Base-by-base conservation (phyloP, 345 rosid genomes). In the Gossypium longicalyx region DNA sequence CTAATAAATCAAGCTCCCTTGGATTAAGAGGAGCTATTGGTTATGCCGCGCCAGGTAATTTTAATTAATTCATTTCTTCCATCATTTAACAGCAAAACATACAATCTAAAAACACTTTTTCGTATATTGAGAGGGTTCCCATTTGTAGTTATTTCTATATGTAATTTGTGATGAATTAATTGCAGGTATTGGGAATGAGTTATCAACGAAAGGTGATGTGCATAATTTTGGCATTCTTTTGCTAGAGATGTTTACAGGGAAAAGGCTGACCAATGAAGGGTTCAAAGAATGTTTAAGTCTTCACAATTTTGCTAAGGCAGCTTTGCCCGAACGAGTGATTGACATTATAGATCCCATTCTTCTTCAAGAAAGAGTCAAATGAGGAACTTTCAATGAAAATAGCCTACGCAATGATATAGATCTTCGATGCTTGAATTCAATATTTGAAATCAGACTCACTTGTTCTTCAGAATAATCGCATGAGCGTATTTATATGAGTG, bases 21-120 rank as follows among this genome's bases (percentile, higher is more conserved):
- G 72, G 72, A 19, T 2, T 64, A 8, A 54, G 20, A 64, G 76
- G 80, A 70, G 13, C 52, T 48, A 48, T 48, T 12, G 52, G 52
- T 2, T 48, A 12, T 48, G 52, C 52, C 1, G 4, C 52, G 3
- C 52, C 16, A 48, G 52, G 52, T 48, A 48, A 11, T 12, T 17
- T 52, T 16, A 2, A 15, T 16, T 48, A 11, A 2, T 6, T 15
- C 15, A 52, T 17, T 52, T 52, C 29, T 52, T 52, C 57, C 57
- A 17, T 52, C n/a, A 52, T 12, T 52, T 52, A 1, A 6, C 4
- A 52, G 19, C 9, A 52, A 52, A 52, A 52, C 3, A 52, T 27
- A 3, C 16, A 51, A 51, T 51, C 54, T 52, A 17, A 52, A 17
- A 16, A 9, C 7, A 52, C 19, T 7, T 6, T 52, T 52, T 1